A percentile compares a stretch with the other conserved stretches of the same genome.
Evolutionary conservation across 1,284 basidiomycete genomes (phyloP).

Genomic region (Fomitopsis pinicola): DNA sequence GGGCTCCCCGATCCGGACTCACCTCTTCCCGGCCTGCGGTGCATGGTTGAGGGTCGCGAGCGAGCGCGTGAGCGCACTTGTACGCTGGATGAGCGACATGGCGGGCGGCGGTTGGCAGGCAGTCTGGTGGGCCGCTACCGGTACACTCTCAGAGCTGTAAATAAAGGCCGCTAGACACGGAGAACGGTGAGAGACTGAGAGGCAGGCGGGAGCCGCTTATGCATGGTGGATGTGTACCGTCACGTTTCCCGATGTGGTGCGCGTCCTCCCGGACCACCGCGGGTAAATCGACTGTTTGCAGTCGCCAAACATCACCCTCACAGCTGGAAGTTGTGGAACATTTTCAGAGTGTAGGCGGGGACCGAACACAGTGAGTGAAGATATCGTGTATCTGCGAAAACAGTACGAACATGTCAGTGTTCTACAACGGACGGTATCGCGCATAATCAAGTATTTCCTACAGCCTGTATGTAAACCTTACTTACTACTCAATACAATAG

Average conservation of each 20-base stretch:
- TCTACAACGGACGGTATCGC: too few species aligned
- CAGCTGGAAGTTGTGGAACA: too few species aligned
- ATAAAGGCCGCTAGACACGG: neutral
- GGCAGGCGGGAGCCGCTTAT: neutral
- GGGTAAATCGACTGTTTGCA: too few species aligned
- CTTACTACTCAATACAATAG: too few species aligned
- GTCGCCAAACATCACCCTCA: too few species aligned
- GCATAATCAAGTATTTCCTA: too few species aligned
- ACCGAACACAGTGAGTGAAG: too few species aligned
- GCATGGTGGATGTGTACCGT: constrained; percentile 1
- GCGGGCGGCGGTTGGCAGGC: neutral
- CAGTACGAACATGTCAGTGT: too few species aligned
- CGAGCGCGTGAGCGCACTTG: constrained; percentile 22
- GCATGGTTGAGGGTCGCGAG: constrained; percentile 33
- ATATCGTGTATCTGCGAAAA: too few species aligned
- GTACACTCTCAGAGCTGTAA: neutral
- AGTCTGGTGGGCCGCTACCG: neutral
- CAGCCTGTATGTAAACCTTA: too few species aligned
- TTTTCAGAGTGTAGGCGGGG: too few species aligned
- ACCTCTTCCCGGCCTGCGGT: constrained; percentile 34
- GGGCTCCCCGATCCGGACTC: neutral
- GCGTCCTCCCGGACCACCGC: too few species aligned
- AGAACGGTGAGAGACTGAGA: neutral
- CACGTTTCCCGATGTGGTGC: neutral
- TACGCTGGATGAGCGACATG: constrained; percentile 16